Percentiles rank a stretch among this genome's conserved stretches.
These are phyloP conservation scores for Tylopilus cervinicoccineus DNA, from an alignment of 768 basidiomycete genomes.

Conservation along the genomic window DNA sequence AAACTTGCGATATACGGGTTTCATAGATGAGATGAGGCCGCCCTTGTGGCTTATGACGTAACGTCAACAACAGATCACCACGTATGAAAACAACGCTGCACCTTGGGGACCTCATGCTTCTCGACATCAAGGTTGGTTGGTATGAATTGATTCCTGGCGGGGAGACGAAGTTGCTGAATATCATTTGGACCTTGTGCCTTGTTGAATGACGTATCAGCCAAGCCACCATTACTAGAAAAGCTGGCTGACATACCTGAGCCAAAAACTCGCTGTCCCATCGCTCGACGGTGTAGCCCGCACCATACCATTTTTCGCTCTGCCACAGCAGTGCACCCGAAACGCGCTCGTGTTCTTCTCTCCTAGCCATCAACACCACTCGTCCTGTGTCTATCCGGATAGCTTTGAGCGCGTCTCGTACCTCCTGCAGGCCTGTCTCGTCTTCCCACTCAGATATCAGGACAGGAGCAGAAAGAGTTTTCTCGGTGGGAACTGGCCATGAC, in stretches of 20 bases:
- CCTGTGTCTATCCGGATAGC: slow-evolving; percentile 53
- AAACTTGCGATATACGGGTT: slow-evolving; percentile 68
- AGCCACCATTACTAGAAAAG: neutral
- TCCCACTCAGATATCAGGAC: slow-evolving; percentile 75
- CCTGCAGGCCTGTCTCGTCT: slow-evolving; percentile 41
- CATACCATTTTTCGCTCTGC: slow-evolving; percentile 89
- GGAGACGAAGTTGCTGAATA: slow-evolving; percentile 69
- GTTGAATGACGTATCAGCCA: slow-evolving; percentile 2
- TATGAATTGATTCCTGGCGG: slow-evolving; percentile 86
- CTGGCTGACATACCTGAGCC: slow-evolving; percentile 37
- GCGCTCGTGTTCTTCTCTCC: slow-evolving; percentile 55
- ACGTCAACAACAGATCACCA: neutral
- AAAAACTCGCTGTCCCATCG: slow-evolving; percentile 62
- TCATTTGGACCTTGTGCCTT: slow-evolving; percentile 65
- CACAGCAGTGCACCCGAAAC: slow-evolving; percentile 51
- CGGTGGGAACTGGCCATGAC: slow-evolving; percentile 77
- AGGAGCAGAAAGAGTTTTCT: slow-evolving; percentile 68
- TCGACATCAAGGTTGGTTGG: slow-evolving; percentile 83
- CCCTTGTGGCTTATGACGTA: slow-evolving; percentile 53
- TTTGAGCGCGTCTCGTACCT: slow-evolving; percentile 61
- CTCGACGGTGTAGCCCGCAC: slow-evolving; percentile 80
- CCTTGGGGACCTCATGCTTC: slow-evolving; percentile 64
- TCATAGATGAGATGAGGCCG: slow-evolving; percentile 76
- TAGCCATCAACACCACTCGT: slow-evolving; percentile 77
- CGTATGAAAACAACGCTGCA: slow-evolving; percentile 26